Percentiles rank a stretch among this genome's conserved stretches.
These are phyloP conservation scores for Gossypium davidsonii DNA, from an alignment of 441 rosid species.

Conservation along the genomic window DNA sequence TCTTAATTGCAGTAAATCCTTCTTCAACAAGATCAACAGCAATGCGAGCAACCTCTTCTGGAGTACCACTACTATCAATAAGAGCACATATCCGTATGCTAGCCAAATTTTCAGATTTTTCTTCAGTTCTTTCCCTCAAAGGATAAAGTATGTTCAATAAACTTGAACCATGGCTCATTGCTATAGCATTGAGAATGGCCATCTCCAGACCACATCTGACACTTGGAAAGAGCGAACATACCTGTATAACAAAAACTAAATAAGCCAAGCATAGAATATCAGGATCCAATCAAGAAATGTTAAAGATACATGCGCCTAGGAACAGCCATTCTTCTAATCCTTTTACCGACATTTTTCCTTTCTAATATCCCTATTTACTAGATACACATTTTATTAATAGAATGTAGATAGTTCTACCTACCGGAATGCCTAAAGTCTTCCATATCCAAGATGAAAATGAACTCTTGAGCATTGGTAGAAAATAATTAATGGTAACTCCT, in stretches of 20 bases:
- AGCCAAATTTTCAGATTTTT: conserved; percentile 32
- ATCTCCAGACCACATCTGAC: conserved; percentile 95
- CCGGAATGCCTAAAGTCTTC: conserved; percentile 69
- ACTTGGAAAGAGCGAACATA: conserved; percentile 72
- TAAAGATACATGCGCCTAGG: background rate
- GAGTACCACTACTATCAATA: conserved; percentile 70
- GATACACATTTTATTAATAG: conserved; percentile 9
- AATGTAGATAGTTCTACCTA: conserved; percentile 30
- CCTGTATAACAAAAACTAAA: conserved; percentile 38
- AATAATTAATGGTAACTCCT: conserved; percentile 51
- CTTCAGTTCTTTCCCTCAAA: conserved; percentile 29
- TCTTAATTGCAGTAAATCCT: conserved; percentile 82
- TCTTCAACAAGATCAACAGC: conserved; percentile 68
- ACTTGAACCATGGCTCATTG: conserved; percentile 53
- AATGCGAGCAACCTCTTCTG: conserved; percentile 60
- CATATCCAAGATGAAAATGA: conserved; percentile 83
- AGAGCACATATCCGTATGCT: conserved; percentile 76
- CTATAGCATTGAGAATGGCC: conserved; percentile 78
- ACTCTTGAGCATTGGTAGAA: conserved; percentile 61
- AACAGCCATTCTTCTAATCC: background rate
- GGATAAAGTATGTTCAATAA: conserved; percentile 46
- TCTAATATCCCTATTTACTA: background rate
- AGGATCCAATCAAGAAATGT: background rate
- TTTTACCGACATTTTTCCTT: conserved; percentile 13
- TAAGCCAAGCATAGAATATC: conserved; percentile 3